Evolutionary conservation across 306 rosid species (phyloP), one percentile per base, ranked within the genome.

Genomic region (Ceratonia siliqua): DNA sequence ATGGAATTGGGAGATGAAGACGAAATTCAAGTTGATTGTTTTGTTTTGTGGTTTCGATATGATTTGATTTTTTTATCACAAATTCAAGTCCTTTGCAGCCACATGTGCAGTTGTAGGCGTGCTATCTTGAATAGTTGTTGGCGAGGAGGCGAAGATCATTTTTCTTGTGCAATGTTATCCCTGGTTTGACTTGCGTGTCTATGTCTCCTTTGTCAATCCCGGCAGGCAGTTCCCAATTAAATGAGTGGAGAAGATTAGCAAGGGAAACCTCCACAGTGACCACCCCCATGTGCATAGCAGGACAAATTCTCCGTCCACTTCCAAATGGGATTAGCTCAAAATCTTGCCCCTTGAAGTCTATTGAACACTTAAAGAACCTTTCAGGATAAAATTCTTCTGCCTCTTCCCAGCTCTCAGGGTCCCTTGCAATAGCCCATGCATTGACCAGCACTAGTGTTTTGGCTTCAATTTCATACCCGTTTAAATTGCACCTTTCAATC

Each of bases 251-350:
- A 36, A 82, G 79, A 78, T 85, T 85, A 0, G 82, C 84, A 0
- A 85, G 68, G 5, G 75, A 1, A 5, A 81, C 62, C 17, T 85
- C 78, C 25, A 78, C 56, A 0, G 68, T 75, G 3, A 32, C 67
- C 13, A 59, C 35, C 0, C 62, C 84, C 82, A 75, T 70, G 8
- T 78, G 33, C 10, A 74, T 66, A 0, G 57, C 84, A 0, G 86
- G 88, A 42, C 86, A 81, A 15, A 78, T 75, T 79, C 86, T 78
- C 8, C 88, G 42, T 17, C 84, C 86, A n/a, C 68, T 35, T 1
- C 86, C 86, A 61, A 85, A 85, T 5, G 88, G 82, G 6, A 82
- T 66, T 0, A 78, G 0, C 70, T 70, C 88, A 52, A 74, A 85
- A 55, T 81, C 54, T 0, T 22, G 77, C 0, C 81, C 88, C 38